Conservation (phyloP, 2,329 filamentous ascomycete genomes). For the Ophiosphaerella herpotricha region DNA sequence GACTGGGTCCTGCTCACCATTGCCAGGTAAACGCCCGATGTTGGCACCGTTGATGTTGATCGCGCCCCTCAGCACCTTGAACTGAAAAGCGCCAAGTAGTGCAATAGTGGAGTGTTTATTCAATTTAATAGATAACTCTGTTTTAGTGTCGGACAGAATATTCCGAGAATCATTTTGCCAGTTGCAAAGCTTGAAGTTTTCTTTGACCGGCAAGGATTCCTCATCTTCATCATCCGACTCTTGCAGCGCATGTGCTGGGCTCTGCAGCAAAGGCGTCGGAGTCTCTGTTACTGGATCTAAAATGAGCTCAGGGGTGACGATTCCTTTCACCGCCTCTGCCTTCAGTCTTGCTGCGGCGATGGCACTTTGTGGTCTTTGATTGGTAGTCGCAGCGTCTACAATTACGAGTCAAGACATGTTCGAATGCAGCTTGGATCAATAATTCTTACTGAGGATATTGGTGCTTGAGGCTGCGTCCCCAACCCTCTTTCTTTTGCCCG, state of each 20-base stretch:
- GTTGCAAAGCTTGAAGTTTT: constrained; percentile 37
- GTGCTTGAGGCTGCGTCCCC: constrained; percentile 5
- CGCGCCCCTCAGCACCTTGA: constrained; percentile 65
- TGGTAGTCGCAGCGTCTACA: constrained; percentile 11
- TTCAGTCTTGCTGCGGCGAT: constrained; percentile 40
- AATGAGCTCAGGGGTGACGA: constrained; percentile 11
- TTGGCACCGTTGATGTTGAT: constrained; percentile 69
- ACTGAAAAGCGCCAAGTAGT: constrained; percentile 67
- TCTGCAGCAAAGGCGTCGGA: constrained; percentile 19
- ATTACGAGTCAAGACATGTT: neutral
- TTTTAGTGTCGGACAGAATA: constrained; percentile 28
- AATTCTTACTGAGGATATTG: constrained; percentile 11
- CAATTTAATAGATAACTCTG: constrained; percentile 32
- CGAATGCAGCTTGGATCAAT: constrained; percentile 1
- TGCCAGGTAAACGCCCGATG: constrained; percentile 52
- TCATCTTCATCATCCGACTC: constrained; percentile 22
- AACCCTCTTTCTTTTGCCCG: constrained; percentile 38
- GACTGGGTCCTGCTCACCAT: constrained; percentile 16
- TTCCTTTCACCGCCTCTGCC: constrained; percentile 22
- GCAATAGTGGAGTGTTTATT: constrained; percentile 43
- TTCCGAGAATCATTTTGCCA: constrained; percentile 32
- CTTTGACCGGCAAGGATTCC: constrained; percentile 11
- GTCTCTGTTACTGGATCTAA: constrained; percentile 18
- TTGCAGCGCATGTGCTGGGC: constrained; percentile 19
- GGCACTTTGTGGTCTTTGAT: constrained; percentile 35